Percentiles rank a stretch among this genome's conserved stretches.
phyloP scores from a whole-genome alignment of 2,329 filamentous ascomycete genomes.

The Chaetomium globosum region DNA sequence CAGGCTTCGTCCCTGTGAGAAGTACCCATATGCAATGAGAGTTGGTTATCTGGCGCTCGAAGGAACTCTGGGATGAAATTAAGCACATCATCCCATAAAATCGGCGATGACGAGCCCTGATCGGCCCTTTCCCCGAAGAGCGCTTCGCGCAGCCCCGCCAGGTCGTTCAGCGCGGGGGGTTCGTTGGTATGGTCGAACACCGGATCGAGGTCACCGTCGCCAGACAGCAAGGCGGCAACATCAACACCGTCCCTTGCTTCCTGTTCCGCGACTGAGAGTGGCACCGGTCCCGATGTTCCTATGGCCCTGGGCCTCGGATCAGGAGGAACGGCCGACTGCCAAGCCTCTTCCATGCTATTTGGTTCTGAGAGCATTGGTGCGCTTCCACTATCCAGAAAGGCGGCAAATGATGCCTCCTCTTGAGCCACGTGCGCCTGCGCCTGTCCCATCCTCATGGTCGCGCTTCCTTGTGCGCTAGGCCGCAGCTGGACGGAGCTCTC shows the following conservation, averaged over 20 bases:
- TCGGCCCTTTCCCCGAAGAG: constrained; percentile 43
- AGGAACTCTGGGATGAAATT: constrained; percentile 54
- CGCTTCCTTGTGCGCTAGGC: constrained; percentile 23
- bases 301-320: not conserved
- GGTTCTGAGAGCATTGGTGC: constrained; percentile 33
- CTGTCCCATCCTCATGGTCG: constrained; percentile 39
- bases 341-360: constrained; percentile 28
- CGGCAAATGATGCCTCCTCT: constrained; percentile 44
- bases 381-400: constrained; percentile 42
- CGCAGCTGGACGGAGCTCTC: constrained; percentile 35
- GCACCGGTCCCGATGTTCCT: not conserved
- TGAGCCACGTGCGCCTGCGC: constrained; percentile 38
- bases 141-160: constrained; percentile 43
- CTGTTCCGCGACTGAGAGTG: constrained; percentile 41
- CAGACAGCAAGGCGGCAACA: constrained; percentile 46
- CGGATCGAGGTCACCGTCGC: constrained; percentile 34
- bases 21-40: constrained; percentile 46
- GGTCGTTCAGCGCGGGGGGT: constrained; percentile 38
- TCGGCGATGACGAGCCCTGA: constrained; percentile 23
- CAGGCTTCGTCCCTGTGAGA: constrained; percentile 45
- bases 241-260: constrained; percentile 45
- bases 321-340: constrained; percentile 25
- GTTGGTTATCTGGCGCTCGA: constrained; percentile 26
- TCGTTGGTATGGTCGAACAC: constrained; percentile 36
- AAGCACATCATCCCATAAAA: constrained; percentile 51